Conservation (phyloP, 371 early-diverging fungal genomes). For the Apophysomyces trapeziformis region DNA sequence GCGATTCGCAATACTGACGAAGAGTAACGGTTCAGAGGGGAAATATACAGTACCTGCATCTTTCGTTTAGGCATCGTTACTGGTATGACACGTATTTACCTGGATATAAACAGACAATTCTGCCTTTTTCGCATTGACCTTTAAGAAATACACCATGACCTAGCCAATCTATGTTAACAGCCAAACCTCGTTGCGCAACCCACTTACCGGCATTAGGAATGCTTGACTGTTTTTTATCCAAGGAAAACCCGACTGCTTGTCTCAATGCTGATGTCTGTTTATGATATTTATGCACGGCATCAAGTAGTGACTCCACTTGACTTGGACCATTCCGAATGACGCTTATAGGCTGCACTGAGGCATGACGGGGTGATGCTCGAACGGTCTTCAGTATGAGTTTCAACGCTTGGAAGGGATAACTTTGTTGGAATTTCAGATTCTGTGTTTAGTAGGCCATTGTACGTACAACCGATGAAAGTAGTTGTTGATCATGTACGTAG, state of each 20-base stretch:
- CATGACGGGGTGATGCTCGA: constrained; percentile 13
- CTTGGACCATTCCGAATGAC: neutral
- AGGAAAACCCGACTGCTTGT: constrained; percentile 2
- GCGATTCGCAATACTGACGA: constrained; percentile 56
- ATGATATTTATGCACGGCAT: neutral
- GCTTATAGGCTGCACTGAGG: neutral
- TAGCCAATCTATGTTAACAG: neutral
- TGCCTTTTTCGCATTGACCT: constrained; percentile 21
- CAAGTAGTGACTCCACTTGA: neutral
- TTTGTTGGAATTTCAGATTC: neutral
- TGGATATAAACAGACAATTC: constrained; percentile 41
- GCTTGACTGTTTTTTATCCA: constrained; percentile 12
- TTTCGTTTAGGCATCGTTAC: neutral
- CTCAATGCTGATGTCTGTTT: neutral
- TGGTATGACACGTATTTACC: constrained; percentile 6
- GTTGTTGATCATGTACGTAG: neutral
- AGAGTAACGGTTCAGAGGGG: constrained; percentile 57
- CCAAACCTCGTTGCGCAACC: no score
- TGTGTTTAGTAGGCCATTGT: neutral
- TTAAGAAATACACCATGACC: constrained; percentile 33
- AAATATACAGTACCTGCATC: constrained; percentile 48
- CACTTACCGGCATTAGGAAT: constrained; percentile 16
- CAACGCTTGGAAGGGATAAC: constrained; percentile 20
- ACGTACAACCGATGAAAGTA: constrained; percentile 3
- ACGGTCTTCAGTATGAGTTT: constrained; percentile 16